phyloP scores from a whole-genome alignment of 1,139 yeast species.

The Candida mesenterica region DNA sequence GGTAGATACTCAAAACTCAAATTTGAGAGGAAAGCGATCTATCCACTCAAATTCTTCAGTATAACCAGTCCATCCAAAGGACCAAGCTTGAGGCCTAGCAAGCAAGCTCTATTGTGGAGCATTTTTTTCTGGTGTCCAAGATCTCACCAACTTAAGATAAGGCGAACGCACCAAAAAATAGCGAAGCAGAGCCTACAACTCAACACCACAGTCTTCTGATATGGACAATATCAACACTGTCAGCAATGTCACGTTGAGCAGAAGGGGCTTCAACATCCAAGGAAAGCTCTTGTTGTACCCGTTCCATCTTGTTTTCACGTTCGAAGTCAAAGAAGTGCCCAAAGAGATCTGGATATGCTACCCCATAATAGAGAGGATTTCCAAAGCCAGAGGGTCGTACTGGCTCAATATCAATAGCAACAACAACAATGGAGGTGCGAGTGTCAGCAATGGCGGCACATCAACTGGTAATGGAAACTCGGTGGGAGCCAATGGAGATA shows the following conservation, averaged over 20 bases:
- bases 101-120: too few species aligned
- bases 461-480: conserved; percentile 1
- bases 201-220: conserved; percentile 1
- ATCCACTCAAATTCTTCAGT: too few species aligned
- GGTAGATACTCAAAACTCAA: too few species aligned
- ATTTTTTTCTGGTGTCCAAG: too few species aligned
- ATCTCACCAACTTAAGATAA: neutral
- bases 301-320: conserved; percentile 77
- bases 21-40: too few species aligned
- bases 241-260: conserved; percentile 63
- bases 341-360: conserved; percentile 91
- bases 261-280: conserved; percentile 61
- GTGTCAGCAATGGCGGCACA: conserved; percentile 9
- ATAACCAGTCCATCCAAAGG: too few species aligned
- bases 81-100: too few species aligned
- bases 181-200: neutral
- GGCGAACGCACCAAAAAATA: neutral
- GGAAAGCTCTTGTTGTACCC: conserved; percentile 81
- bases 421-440: conserved; percentile 2
- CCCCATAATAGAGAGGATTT: conserved; percentile 74
- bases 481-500: conserved; percentile 8
- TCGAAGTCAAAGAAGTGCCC: conserved; percentile 22
- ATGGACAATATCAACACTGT: conserved; percentile 36
- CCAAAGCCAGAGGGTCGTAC: conserved; percentile 56
- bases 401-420: conserved; percentile 22